These are phyloP conservation scores for Phytophthora boehmeriae DNA, from an alignment of 352 stramenopile genomes.

Conservation along the genomic window DNA sequence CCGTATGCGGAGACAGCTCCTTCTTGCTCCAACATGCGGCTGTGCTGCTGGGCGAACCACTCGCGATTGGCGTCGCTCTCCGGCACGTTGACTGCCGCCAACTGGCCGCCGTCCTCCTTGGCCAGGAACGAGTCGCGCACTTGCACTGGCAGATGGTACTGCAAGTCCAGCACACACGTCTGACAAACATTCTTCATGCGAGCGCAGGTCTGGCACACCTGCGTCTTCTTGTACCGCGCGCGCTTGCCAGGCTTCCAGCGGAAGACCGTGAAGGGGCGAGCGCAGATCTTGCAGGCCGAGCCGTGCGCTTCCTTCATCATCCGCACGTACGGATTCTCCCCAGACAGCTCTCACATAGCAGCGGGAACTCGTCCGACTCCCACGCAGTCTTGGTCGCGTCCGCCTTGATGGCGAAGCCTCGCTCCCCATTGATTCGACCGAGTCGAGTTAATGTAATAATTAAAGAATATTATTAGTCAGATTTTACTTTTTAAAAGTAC, in stretches of 20 bases:
- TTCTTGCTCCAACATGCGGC: constrained; percentile 92
- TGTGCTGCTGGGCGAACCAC: constrained; percentile 94
- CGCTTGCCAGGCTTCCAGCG: constrained; percentile 98
- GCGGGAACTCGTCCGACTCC: constrained; percentile 96
- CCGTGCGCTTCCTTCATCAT: constrained; percentile 98
- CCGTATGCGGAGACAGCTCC: constrained; percentile 88
- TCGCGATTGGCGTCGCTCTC: constrained; percentile 95
- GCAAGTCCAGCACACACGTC: constrained; percentile 98
- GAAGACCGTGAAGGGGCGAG: constrained; percentile 98
- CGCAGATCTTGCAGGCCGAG: constrained; percentile 98
- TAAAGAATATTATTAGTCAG: no score
- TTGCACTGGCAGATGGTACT: constrained; percentile 97
- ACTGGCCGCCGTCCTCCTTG: constrained; percentile 36
- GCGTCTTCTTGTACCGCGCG: constrained; percentile 97
- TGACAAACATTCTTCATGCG: constrained; percentile 99
- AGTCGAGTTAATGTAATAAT: no score
- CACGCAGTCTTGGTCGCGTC: constrained; percentile 86
- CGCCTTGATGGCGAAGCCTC: constrained; percentile 89
- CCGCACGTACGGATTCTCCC: constrained; percentile 99
- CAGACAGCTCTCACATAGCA: constrained; percentile 98
- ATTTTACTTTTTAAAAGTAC: no score
- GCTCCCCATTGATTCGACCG: no score
- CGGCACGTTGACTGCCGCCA: constrained; percentile 76
- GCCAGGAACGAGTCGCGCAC: constrained; percentile 92
- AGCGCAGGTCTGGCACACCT: constrained; percentile 98